Evolutionary conservation across 805 yeast species (phyloP).

Genomic region (Blastobotrys terrestris): DNA sequence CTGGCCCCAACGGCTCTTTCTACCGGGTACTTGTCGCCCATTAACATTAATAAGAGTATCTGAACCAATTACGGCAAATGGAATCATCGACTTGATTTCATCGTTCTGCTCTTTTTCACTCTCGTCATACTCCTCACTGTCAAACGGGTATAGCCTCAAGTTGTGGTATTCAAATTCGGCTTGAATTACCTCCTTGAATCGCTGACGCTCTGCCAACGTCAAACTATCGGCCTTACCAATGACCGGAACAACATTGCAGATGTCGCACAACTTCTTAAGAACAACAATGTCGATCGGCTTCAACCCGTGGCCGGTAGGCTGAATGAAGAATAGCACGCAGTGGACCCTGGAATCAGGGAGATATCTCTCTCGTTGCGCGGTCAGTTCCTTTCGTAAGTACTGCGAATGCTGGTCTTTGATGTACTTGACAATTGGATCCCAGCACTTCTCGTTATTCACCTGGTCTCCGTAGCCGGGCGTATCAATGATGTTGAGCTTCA

Average conservation of each 20-base stretch:
- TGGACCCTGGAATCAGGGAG: conserved; percentile 89
- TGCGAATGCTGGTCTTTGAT: conserved; percentile 92
- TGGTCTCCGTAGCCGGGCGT: conserved; percentile 99
- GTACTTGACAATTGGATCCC: conserved; percentile 94
- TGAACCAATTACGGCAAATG: conserved; percentile 93
- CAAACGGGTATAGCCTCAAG: conserved; percentile 71
- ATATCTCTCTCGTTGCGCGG: conserved; percentile 82
- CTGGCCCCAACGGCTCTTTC: conserved; percentile 91
- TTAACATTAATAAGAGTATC: conserved; percentile 68
- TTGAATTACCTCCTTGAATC: conserved; percentile 68
- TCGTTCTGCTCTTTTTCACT: conserved; percentile 31
- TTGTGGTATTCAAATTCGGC: conserved; percentile 63
- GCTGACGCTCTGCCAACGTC: conserved; percentile 76
- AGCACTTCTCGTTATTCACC: conserved; percentile 87
- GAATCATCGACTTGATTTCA: conserved; percentile 40
- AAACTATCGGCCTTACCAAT: conserved; percentile 91
- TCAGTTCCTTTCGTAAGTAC: conserved; percentile 86
- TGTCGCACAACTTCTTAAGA: conserved; percentile 76
- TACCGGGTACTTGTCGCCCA: conserved; percentile 80
- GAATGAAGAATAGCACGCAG: conserved; percentile 83
- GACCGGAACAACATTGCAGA: conserved; percentile 89
- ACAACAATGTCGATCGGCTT: conserved; percentile 77
- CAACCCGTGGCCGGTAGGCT: conserved; percentile 84
- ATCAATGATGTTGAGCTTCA: conserved; percentile 83
- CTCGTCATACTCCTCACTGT: conserved; percentile 46